These are phyloP conservation scores for Aspergillus leporis DNA, from an alignment of 495 filamentous ascomycete genomes.

Conservation along the genomic window DNA sequence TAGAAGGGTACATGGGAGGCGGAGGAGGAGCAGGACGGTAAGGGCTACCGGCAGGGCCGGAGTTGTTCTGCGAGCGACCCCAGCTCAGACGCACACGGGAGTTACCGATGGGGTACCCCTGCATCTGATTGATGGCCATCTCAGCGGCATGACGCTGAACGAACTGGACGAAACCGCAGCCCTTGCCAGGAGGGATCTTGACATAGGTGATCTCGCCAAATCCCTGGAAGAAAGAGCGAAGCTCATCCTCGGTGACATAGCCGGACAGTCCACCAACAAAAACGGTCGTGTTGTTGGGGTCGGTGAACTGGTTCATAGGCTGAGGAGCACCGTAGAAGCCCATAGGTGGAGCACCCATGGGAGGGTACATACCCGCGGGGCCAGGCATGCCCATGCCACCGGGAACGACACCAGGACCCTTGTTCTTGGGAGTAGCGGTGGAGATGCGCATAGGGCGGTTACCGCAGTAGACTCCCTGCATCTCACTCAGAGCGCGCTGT, in stretches of 20 bases:
- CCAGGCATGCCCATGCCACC: conserved; percentile 58
- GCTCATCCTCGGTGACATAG: conserved; percentile 98
- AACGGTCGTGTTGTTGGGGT: conserved; percentile 99
- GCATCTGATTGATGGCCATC: conserved; percentile 99
- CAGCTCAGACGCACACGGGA: conserved; percentile 95
- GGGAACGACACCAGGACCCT: conserved; percentile 62
- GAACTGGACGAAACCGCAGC: conserved; percentile 98
- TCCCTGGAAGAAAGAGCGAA: conserved; percentile 98
- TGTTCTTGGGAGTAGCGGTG: conserved; percentile 97
- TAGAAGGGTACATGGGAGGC: conserved; percentile 80
- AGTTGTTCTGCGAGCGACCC: conserved; percentile 99
- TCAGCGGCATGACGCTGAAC: conserved; percentile 98
- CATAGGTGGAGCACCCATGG: conserved; percentile 79
- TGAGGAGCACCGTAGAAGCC: conserved; percentile 82
- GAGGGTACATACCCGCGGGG: conserved; percentile 52
- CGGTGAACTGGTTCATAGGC: conserved; percentile 99
- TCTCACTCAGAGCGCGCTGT: conserved; percentile 91
- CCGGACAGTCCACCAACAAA: conserved; percentile 97
- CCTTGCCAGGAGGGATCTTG: conserved; percentile 99
- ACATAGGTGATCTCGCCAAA: conserved; percentile 99
- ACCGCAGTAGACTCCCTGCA: conserved; percentile 99
- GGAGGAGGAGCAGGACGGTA: conserved; percentile 95
- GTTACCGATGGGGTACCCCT: conserved; percentile 99
- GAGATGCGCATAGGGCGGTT: conserved; percentile 99
- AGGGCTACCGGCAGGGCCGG: conserved; percentile 92